These are phyloP conservation scores for Ephemerocybe angulata DNA, from an alignment of 768 basidiomycete species.

Conservation along the genomic window DNA sequence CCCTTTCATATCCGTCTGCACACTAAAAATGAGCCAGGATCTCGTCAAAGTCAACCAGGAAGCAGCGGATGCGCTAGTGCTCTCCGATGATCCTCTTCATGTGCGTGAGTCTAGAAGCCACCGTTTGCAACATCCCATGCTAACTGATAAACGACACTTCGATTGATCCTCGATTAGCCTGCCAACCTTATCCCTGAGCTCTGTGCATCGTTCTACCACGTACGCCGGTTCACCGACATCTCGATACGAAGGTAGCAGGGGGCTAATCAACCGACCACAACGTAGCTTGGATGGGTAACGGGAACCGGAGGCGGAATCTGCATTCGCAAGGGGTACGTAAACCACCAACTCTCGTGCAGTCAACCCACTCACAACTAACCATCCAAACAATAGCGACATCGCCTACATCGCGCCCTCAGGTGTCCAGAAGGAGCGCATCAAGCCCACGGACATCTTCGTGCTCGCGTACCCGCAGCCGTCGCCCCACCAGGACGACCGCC, in stretches of 20 bases:
- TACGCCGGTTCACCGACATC: slow-evolving; percentile 16
- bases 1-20: too few relatives aligned
- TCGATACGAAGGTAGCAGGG: not conserved
- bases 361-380: not conserved
- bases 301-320: slow-evolving; percentile 83
- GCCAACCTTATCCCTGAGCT: slow-evolving; percentile 90
- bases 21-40: too few relatives aligned
- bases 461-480: slow-evolving; percentile 69
- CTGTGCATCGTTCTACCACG: slow-evolving; percentile 75
- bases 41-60: too few relatives aligned
- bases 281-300: slow-evolving; percentile 84
- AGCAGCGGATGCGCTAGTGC: slow-evolving; percentile 55
- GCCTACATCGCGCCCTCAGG: slow-evolving; percentile 88
- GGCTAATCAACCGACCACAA: slow-evolving; percentile 4
- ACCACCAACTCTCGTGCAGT: not conserved
- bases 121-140: slow-evolving; percentile 16
- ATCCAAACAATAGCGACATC: slow-evolving; percentile 46
- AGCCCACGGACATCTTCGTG: slow-evolving; percentile 82
- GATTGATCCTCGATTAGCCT: slow-evolving; percentile 47
- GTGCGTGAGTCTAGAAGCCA: slow-evolving; percentile 26
- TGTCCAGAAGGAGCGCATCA: slow-evolving; percentile 87
- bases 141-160: not conserved
- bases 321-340: slow-evolving; percentile 60
- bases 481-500: slow-evolving; percentile 61
- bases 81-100: slow-evolving; percentile 59